A percentile compares a stretch with the other conserved stretches of the same genome.
These are phyloP conservation scores for Mrakia gelida DNA, from an alignment of 768 basidiomycete genomes.

Conservation along the genomic window DNA sequence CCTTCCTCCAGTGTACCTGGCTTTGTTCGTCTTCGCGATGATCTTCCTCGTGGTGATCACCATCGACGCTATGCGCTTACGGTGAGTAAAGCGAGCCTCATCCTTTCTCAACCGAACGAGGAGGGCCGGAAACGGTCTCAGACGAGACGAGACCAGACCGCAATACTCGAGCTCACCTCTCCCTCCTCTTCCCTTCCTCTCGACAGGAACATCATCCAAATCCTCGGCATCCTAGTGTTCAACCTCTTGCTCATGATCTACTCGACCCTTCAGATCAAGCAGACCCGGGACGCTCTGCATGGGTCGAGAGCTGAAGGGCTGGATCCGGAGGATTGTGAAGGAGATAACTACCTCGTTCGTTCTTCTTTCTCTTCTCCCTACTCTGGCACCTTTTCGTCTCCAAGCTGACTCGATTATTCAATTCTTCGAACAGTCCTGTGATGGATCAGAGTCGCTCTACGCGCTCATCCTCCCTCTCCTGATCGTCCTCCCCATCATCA, in stretches of 20 bases:
- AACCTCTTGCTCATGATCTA: slow-evolving; percentile 18
- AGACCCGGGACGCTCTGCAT: slow-evolving; percentile 13
- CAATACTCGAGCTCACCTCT: not conserved
- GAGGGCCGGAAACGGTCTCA: too few relatives aligned
- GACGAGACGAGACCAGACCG: too few relatives aligned
- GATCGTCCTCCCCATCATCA: slow-evolving; percentile 11
- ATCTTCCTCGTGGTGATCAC: slow-evolving; percentile 13
- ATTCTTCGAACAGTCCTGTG: not conserved
- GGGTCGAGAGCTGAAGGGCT: not conserved
- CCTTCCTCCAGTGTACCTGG: slow-evolving; percentile 3
- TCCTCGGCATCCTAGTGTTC: slow-evolving; percentile 9
- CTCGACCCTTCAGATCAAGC: slow-evolving; percentile 16
- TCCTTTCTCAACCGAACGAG: not conserved
- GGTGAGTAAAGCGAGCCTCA: slow-evolving; percentile 1
- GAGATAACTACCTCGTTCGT: not conserved
- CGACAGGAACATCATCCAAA: slow-evolving; percentile 19
- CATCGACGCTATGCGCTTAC: slow-evolving; percentile 15
- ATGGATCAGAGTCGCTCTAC: slow-evolving; percentile 10
- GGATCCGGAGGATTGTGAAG: not conserved
- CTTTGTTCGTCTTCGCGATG: slow-evolving; percentile 14
- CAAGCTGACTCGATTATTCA: too few relatives aligned
- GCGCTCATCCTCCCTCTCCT: not conserved
- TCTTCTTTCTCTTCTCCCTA: not conserved
- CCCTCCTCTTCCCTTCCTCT: not conserved
- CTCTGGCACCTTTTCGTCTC: too few relatives aligned